Conservation (phyloP, 805 yeast species). For the Kodamaea fukazawae region DNA sequence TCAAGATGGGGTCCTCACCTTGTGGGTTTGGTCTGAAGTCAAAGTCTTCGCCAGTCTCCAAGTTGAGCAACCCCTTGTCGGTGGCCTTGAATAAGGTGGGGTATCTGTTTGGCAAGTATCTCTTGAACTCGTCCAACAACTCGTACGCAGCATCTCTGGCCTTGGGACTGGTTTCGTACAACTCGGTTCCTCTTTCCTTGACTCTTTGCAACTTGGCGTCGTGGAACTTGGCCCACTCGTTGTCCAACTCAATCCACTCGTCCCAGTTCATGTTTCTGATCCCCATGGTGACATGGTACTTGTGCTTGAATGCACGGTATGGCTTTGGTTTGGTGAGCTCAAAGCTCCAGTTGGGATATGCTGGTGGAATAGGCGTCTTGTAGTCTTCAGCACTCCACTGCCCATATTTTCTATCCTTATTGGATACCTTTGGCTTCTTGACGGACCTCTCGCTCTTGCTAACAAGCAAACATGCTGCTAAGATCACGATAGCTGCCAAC, state of each 20-base stretch:
- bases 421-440: too few relatives aligned
- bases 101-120: slow-evolving; percentile 54
- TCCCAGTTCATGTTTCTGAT: slow-evolving; percentile 60
- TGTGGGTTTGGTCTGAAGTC: slow-evolving; percentile 22
- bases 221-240: slow-evolving; percentile 60
- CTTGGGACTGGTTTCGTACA: slow-evolving; percentile 49
- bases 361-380: slow-evolving; percentile 47
- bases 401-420: slow-evolving; percentile 48
- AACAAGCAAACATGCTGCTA: slow-evolving; percentile 1
- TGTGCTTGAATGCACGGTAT: slow-evolving; percentile 66
- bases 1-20: slow-evolving; percentile 55
- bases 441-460: neutral
- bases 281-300: slow-evolving; percentile 67
- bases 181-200: slow-evolving; percentile 42
- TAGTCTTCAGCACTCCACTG: slow-evolving; percentile 54
- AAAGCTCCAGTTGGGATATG: slow-evolving; percentile 49
- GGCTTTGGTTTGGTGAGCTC: slow-evolving; percentile 53
- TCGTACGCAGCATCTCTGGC: slow-evolving; percentile 58
- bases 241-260: slow-evolving; percentile 67
- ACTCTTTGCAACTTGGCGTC: slow-evolving; percentile 50
- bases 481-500: neutral
- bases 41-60: slow-evolving; percentile 53
- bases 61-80: slow-evolving; percentile 46
- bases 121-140: slow-evolving; percentile 49
- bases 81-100: slow-evolving; percentile 52